phyloP scores from a whole-genome alignment of 2,329 filamentous ascomycete genomes.

The Cladorrhinum sp. region DNA sequence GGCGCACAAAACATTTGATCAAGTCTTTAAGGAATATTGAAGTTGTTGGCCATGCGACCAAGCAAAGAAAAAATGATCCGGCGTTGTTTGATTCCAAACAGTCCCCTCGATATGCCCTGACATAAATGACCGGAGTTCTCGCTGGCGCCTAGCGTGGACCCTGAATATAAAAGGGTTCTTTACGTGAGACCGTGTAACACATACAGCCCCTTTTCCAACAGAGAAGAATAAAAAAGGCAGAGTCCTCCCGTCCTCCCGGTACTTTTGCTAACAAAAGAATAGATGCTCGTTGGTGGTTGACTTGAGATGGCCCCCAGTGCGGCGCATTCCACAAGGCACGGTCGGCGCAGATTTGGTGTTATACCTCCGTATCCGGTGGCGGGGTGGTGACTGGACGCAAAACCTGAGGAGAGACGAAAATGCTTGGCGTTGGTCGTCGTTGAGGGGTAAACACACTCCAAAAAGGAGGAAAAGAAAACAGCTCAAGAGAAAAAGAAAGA shows the following conservation, averaged over 20 bases:
- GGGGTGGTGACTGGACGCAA: neutral
- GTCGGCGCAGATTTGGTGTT: neutral
- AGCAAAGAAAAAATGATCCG: neutral
- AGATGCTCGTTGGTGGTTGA: neutral
- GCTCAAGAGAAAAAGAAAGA: conserved; percentile 1
- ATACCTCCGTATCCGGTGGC: neutral
- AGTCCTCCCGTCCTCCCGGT: no score
- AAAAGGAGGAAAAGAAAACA: neutral
- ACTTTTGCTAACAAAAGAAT: neutral
- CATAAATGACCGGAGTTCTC: neutral
- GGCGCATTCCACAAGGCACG: neutral
- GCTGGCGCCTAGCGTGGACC: neutral
- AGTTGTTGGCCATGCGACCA: neutral
- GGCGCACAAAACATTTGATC: neutral
- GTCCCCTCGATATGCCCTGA: neutral
- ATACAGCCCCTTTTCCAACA: neutral
- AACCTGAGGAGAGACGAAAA: neutral
- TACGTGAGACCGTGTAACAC: neutral
- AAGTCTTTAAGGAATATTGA: neutral
- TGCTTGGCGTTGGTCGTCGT: neutral
- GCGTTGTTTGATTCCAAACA: neutral
- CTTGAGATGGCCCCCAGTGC: neutral
- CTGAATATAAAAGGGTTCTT: neutral
- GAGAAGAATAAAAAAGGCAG: neutral
- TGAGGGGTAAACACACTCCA: neutral